phyloP scores from a whole-genome alignment of 305 asterid species.

The Galium porrigens region DNA sequence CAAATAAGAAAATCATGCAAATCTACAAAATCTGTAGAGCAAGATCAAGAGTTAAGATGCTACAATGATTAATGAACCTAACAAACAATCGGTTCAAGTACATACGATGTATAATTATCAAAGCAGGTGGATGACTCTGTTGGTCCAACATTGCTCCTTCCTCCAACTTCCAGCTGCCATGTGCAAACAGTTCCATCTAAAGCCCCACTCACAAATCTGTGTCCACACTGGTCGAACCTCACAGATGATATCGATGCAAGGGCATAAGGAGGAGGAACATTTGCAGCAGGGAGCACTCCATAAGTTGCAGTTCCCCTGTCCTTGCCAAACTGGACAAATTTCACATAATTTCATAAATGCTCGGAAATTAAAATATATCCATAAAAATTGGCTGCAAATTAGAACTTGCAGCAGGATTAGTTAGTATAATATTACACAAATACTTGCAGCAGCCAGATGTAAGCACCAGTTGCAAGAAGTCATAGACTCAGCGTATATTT shows the following conservation, averaged over 20 bases:
- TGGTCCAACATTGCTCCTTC: slow-evolving; percentile 77
- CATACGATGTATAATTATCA: slow-evolving; percentile 79
- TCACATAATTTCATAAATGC: slow-evolving; percentile 19
- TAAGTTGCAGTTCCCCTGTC: slow-evolving; percentile 83
- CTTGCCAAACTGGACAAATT: slow-evolving; percentile 65
- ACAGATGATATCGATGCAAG: slow-evolving; percentile 85
- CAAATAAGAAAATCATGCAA: not conserved
- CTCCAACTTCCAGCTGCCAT: slow-evolving; percentile 99
- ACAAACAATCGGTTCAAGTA: slow-evolving; percentile 10
- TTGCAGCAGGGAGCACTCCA: slow-evolving; percentile 95
- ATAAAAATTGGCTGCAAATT: not conserved
- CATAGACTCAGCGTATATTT: not conserved
- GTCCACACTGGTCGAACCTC: slow-evolving; percentile 82
- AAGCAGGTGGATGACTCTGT: slow-evolving; percentile 85
- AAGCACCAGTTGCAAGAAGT: not conserved
- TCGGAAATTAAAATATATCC: slow-evolving; percentile 6
- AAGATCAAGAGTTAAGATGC: not conserved
- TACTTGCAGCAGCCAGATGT: not conserved
- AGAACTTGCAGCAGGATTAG: not conserved
- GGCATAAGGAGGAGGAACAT: slow-evolving; percentile 84
- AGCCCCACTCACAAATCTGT: slow-evolving; percentile 84
- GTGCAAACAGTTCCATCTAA: slow-evolving; percentile 92
- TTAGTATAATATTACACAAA: not conserved
- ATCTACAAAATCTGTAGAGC: not conserved
- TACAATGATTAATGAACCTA: not conserved